Percentiles rank a stretch among this genome's conserved stretches.
These are phyloP conservation scores for Millerago galiae DNA, from an alignment of 805 yeast species.

Conservation along the genomic window DNA sequence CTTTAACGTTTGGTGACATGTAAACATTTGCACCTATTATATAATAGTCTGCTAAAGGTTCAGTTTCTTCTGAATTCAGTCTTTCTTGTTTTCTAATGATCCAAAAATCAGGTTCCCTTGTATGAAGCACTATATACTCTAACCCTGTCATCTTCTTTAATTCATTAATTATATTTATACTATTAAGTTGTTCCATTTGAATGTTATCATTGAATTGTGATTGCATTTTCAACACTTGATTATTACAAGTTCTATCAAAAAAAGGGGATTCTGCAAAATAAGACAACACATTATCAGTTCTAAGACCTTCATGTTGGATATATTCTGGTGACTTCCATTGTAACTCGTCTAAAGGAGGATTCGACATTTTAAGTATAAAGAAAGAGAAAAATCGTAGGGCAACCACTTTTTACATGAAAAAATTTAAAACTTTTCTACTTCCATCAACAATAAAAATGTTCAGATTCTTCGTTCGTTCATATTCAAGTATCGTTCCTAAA, in stretches of 20 bases:
- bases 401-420: no score
- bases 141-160: constrained; percentile 75
- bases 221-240: constrained; percentile 94
- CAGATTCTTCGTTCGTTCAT: constrained; percentile 2
- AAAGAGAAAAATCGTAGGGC: no score
- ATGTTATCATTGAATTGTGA: constrained; percentile 65
- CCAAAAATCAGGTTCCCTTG: constrained; percentile 92
- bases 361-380: no score
- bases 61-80: constrained; percentile 40
- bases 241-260: constrained; percentile 88
- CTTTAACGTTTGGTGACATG: constrained; percentile 76
- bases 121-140: constrained; percentile 71
- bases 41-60: constrained; percentile 69
- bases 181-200: constrained; percentile 17
- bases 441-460: neutral
- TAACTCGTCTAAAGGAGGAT: constrained; percentile 64
- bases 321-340: constrained; percentile 98
- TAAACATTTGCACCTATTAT: constrained; percentile 89
- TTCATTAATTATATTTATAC: constrained; percentile 43
- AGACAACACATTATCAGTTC: constrained; percentile 86
- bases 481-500: constrained; percentile 28
- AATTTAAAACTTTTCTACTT: neutral
- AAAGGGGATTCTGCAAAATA: constrained; percentile 93
- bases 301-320: constrained; percentile 83
- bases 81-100: constrained; percentile 78